Conservation (phyloP, 805 yeast species). For the Yamadazyma paraphyllophila region DNA sequence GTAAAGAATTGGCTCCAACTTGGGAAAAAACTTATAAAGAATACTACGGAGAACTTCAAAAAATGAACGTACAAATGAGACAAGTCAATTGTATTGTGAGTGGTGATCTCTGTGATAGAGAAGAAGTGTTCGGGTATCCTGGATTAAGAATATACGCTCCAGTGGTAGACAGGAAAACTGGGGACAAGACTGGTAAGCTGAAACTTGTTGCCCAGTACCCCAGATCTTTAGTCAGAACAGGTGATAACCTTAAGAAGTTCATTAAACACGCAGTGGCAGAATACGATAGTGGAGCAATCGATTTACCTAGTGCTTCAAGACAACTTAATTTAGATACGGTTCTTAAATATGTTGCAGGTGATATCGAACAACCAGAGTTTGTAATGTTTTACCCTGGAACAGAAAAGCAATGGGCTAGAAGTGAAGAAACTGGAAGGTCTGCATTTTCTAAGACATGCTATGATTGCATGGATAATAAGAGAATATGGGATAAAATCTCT, state of each 20-base stretch:
- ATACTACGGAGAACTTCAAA: constrained; percentile 44
- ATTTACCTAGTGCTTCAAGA: constrained; percentile 42
- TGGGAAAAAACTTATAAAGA: constrained; percentile 69
- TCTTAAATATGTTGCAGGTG: constrained; percentile 51
- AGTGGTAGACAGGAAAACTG: constrained; percentile 28
- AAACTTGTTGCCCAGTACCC: constrained; percentile 47
- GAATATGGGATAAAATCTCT: constrained; percentile 57
- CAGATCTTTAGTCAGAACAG: constrained; percentile 40
- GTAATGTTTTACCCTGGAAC: constrained; percentile 67
- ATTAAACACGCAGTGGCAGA: constrained; percentile 54
- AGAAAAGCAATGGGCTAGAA: constrained; percentile 36
- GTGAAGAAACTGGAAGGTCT: constrained; percentile 30
- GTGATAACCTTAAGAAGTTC: constrained; percentile 51
- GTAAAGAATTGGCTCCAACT: constrained; percentile 72
- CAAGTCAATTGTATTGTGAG: constrained; percentile 84
- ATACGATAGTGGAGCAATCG: constrained; percentile 32
- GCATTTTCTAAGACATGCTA: constrained; percentile 41
- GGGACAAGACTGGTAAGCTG: constrained; percentile 26
- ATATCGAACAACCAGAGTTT: constrained; percentile 47
- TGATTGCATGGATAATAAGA: constrained; percentile 50
- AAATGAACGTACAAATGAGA: constrained; percentile 51
- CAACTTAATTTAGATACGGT: constrained; percentile 41
- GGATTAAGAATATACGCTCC: constrained; percentile 68
- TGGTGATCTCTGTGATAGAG: constrained; percentile 80
- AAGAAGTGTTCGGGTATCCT: constrained; percentile 68